Base-by-base conservation (phyloP, 192 early-diverging fungal genomes). In the Umbelopsis sp. region DNA sequence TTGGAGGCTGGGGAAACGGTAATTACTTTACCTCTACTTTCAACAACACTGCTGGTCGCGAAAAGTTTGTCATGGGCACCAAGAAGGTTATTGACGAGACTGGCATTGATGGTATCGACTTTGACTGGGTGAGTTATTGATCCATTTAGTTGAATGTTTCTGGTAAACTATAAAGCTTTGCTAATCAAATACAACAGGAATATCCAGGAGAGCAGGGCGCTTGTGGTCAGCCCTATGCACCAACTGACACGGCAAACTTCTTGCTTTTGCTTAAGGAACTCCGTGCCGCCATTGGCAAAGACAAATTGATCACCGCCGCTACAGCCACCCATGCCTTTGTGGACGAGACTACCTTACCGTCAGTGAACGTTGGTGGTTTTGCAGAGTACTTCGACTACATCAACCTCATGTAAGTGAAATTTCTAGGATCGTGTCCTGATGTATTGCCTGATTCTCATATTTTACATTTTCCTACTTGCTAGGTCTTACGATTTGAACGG, bases 1-100 rank as follows among this genome's bases (percentile, higher is more conserved):
- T 89, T 22, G 89, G 89, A 44, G 89, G 89, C 2, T 91, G 89
- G 89, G 83, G 82, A 17, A 88, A 88, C 0, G 87, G 85, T 11
- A 81, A 83, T 68, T 76, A 85, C 69, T 76, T 90, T 24, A 85
- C 86, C 69, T 81, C 83, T 9, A 73, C 84, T 50, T 81, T 82
- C 20, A 70, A 75, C 38, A 36, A 32, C 22, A 45, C 36, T 10
- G 81, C 80, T 53, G 44, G 44, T 22, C 81, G 87, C 41, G 70
- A 65, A 24, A 70, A 45, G 5, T 75, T 87, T 75, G 77, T 86
- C 20, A 56, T 75, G 26, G 78, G 84, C 12, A 85, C 85, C 53
- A 71, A 84, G 17, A 41, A 71, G 10, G 80, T 85, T 68, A 72
- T 86, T 44, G 69, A 74, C 12, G 73, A 82, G 0, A 83, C 76